Percentiles rank a stretch among this genome's conserved stretches.
Conservation (phyloP, 2,329 filamentous ascomycete genomes). For the Nothophaeocryptopus gaeumannii region DNA sequence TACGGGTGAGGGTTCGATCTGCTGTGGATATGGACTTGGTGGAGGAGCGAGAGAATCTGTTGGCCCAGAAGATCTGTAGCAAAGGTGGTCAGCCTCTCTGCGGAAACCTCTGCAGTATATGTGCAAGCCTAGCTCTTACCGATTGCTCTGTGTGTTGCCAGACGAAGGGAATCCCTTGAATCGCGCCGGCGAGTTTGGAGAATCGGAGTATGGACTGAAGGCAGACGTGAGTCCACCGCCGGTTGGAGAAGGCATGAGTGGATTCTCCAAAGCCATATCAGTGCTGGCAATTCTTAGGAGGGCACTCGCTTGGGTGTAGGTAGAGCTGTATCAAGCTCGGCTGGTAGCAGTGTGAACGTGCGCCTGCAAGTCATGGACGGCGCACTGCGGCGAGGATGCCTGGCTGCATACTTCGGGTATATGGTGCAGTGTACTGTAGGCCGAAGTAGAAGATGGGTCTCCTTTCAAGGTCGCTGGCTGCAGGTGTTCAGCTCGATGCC, state of each 20-base stretch:
- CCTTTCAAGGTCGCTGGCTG: conserved; percentile 7
- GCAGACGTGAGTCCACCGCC: conserved; percentile 42
- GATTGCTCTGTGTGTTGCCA: conserved; percentile 29
- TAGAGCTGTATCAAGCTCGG: conserved; percentile 5
- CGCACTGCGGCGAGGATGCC: conserved; percentile 7
- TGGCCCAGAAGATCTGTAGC: conserved; percentile 43
- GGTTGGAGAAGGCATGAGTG: conserved; percentile 46
- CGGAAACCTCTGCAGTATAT: no score
- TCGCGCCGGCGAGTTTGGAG: conserved; percentile 48
- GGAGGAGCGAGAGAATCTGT: conserved; percentile 49
- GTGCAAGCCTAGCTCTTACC: conserved; percentile 36
- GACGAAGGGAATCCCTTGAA: conserved; percentile 41
- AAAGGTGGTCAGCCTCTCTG: no score
- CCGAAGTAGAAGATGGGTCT: not conserved
- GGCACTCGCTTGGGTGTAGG: not conserved
- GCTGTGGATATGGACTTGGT: conserved; percentile 57
- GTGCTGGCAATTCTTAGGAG: not conserved
- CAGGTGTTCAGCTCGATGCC: conserved; percentile 3
- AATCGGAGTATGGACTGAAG: conserved; percentile 52
- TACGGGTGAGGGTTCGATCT: conserved; percentile 75
- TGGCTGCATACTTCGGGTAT: conserved; percentile 6
- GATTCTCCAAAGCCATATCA: conserved; percentile 34
- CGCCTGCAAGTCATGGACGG: conserved; percentile 2
- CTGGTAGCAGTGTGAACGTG: not conserved
- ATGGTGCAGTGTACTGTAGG: not conserved